A percentile compares a stretch with the other conserved stretches of the same genome.
Conservation (phyloP, 1,284 basidiomycete genomes). For the Pascua guehoae region DNA sequence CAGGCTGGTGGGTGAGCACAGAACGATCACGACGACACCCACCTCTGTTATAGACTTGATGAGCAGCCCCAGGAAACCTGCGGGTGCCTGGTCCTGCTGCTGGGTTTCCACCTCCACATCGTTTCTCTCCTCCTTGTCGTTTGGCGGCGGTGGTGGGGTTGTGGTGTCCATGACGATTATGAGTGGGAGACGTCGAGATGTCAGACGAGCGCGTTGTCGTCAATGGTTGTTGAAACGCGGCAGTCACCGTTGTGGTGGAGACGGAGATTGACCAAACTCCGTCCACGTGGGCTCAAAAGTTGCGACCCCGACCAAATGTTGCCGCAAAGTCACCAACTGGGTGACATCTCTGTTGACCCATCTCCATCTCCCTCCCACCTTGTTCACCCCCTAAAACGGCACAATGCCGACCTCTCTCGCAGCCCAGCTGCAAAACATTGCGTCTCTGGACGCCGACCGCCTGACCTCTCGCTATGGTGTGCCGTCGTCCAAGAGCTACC, state of each 20-base stretch:
- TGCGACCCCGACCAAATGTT: background rate
- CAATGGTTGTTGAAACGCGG: no score
- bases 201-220: no score
- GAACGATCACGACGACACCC: conserved; percentile 8
- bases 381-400: conserved; percentile 1
- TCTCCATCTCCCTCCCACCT: background rate
- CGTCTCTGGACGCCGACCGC: conserved; percentile 73
- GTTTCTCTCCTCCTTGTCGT: background rate
- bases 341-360: background rate
- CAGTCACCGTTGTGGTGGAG: no score
- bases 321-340: no score
- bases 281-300: conserved; percentile 17
- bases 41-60: conserved; percentile 46
- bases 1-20: conserved; percentile 28
- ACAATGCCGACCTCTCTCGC: conserved; percentile 66
- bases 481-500: conserved; percentile 65
- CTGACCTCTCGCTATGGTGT: conserved; percentile 58
- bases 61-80: conserved; percentile 36
- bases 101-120: background rate
- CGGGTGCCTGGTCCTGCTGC: conserved; percentile 4
- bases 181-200: no score
- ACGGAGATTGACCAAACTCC: conserved; percentile 11
- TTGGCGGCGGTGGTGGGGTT: conserved; percentile 15
- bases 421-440: conserved; percentile 71
- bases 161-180: conserved; percentile 16